Percentiles rank a stretch among this genome's conserved stretches.
phyloP scores from a whole-genome alignment of 306 rosid genomes.

The Begonia loranthoides region DNA sequence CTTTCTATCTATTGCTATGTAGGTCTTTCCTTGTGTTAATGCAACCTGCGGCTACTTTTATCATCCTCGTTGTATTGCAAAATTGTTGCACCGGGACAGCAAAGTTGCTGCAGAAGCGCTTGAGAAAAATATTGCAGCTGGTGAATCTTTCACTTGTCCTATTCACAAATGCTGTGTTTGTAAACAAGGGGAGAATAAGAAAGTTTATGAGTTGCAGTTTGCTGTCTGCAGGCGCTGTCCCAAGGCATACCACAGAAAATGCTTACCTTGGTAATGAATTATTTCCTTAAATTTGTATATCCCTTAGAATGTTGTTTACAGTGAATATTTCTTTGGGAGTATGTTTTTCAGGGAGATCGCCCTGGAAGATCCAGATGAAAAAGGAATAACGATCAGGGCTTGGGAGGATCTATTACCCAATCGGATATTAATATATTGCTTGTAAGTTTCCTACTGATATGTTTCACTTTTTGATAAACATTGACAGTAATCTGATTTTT shows the following conservation, averaged over 20 bases:
- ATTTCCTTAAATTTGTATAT: slow-evolving; percentile 5
- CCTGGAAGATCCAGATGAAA: slow-evolving; percentile 35
- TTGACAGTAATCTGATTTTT: slow-evolving; percentile 5
- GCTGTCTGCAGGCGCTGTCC: slow-evolving; percentile 98
- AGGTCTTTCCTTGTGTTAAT: slow-evolving; percentile 75
- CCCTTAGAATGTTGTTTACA: background rate
- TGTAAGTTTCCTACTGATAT: slow-evolving; percentile 36
- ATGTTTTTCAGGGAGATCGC: slow-evolving; percentile 46
- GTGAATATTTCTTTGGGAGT: slow-evolving; percentile 14
- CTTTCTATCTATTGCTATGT: slow-evolving; percentile 10
- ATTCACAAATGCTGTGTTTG: slow-evolving; percentile 68
- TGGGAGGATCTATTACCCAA: slow-evolving; percentile 73
- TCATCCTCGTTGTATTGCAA: slow-evolving; percentile 70
- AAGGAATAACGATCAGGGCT: slow-evolving; percentile 39
- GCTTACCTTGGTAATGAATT: slow-evolving; percentile 63
- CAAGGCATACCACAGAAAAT: slow-evolving; percentile 74
- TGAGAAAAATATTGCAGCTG: slow-evolving; percentile 37
- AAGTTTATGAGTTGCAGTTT: slow-evolving; percentile 40
- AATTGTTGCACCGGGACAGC: slow-evolving; percentile 28
- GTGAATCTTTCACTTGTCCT: slow-evolving; percentile 74
- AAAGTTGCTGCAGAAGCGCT: slow-evolving; percentile 42
- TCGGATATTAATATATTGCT: slow-evolving; percentile 78
- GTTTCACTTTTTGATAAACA: slow-evolving; percentile 13
- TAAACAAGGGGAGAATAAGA: slow-evolving; percentile 63
- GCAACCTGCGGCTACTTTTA: slow-evolving; percentile 93